A percentile compares a stretch with the other conserved stretches of the same genome.
phyloP scores from a whole-genome alignment of 75 land plant genomes.

The Picea glauca region DNA sequence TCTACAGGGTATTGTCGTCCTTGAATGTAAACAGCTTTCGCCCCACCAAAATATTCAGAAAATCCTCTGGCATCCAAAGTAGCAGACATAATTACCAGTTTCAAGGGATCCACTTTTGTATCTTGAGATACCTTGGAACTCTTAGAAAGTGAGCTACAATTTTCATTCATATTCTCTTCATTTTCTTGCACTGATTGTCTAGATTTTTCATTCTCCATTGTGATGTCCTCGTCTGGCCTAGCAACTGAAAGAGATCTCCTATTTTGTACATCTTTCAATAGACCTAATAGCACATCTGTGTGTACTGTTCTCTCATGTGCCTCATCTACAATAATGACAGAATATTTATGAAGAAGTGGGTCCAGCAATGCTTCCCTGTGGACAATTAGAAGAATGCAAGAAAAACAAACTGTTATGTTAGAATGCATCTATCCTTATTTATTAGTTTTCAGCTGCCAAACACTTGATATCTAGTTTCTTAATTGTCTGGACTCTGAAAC shows the following conservation, averaged over 20 bases:
- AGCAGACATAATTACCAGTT: conserved; percentile 93
- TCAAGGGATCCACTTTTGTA: conserved; percentile 39
- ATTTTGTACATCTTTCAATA: conserved; percentile 74
- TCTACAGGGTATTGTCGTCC: conserved; percentile 92
- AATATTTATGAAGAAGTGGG: conserved; percentile 77
- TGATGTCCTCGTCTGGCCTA: conserved; percentile 4
- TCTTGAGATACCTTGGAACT: background rate
- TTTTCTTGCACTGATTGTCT: conserved; percentile 16
- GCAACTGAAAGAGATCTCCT: conserved; percentile 28
- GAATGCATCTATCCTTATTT: background rate
- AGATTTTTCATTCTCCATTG: conserved; percentile 8
- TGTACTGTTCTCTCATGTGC: conserved; percentile 98
- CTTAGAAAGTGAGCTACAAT: conserved; percentile 16
- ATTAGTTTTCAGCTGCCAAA: background rate
- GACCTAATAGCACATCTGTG: conserved; percentile 90
- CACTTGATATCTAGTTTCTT: background rate
- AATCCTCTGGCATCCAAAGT: conserved; percentile 86
- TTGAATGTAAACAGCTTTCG: conserved; percentile 83
- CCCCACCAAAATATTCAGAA: conserved; percentile 81
- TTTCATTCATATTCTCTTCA: background rate
- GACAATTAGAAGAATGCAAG: background rate
- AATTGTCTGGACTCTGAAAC: background rate
- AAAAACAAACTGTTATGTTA: background rate
- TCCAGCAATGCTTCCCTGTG: conserved; percentile 91
- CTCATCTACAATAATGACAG: conserved; percentile 92